Evolutionary conservation across 805 yeast genomes (phyloP).

Genomic region (Cyberlindnera xishuangbannaensis): DNA sequence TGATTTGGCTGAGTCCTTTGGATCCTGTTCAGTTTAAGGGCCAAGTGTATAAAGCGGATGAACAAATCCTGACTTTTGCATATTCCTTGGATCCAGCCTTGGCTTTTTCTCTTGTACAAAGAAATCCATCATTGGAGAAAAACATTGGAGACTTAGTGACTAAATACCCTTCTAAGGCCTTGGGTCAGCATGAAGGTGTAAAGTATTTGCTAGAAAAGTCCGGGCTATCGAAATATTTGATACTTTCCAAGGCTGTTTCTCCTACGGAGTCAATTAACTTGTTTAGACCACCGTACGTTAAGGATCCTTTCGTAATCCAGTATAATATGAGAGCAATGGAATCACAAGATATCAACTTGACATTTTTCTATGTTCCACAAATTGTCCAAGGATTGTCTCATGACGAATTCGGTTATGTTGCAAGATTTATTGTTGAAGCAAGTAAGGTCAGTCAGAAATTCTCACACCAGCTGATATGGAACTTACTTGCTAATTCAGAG

Average conservation of each 20-base stretch:
- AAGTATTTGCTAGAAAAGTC: conserved; percentile 37
- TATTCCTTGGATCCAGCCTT: conserved; percentile 63
- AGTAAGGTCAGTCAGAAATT: conserved; percentile 86
- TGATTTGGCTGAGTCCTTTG: conserved; percentile 64
- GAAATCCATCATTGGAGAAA: conserved; percentile 41
- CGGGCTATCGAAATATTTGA: conserved; percentile 14
- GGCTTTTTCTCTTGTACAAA: conserved; percentile 62
- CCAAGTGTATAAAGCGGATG: conserved; percentile 31
- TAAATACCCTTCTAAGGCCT: conserved; percentile 53
- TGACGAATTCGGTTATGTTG: conserved; percentile 80
- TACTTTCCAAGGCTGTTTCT: conserved; percentile 44
- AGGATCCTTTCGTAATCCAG: conserved; percentile 69
- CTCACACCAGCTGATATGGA: conserved; percentile 98
- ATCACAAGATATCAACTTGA: conserved; percentile 75
- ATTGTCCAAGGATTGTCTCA: conserved; percentile 88
- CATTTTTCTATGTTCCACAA: conserved; percentile 97
- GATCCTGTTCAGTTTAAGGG: conserved; percentile 24
- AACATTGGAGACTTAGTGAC: conserved; percentile 40
- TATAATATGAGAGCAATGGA: conserved; percentile 88
- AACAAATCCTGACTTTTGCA: conserved; percentile 44
- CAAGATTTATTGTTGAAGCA: conserved; percentile 83
- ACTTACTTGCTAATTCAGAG: conserved; percentile 88
- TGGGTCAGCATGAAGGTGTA: conserved; percentile 53
- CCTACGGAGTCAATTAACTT: conserved; percentile 84
- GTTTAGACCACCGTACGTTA: conserved; percentile 64